Base-by-base conservation (phyloP, 208 protist genomes). In the Trypanosoma platydactyli region DNA sequence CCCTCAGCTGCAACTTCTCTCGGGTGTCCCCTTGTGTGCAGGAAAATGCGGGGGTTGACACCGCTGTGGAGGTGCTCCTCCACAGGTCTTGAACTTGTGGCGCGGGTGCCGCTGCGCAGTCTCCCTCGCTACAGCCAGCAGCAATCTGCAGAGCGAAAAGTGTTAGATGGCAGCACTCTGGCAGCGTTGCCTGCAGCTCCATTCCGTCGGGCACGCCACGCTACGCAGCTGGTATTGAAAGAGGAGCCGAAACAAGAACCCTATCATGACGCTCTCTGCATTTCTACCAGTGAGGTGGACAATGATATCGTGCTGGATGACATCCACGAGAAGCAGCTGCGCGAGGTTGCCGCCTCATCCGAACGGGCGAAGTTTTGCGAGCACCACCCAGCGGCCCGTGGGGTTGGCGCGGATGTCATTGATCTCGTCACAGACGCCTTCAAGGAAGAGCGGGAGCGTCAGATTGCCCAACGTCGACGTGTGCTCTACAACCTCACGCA, bases 401-500 rank as follows among this genome's bases (percentile, higher is more conserved):
- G 87, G 7, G 77, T 94, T 0, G 80, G 83, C 7, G 64, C 81
- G 46, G 88, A 96, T 55, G 84, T 94, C 24, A 84, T 95, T 60
- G 76, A 94, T 55, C 71, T 96, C 29, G 91, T 96, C 13, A 96
- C 91, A 29, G 91, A 96, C 59, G 87, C 71, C 20, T 94, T 93
- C 63, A 72, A 71, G 24, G 69, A 79, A 64, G 72, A 88, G 68
- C 83, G 91, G 5, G 81, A 96, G 52, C 58, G 57, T 16, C 73
- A 80, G 42, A 67, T 94, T 20, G 49, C 46, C 33, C 57, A 78
- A 61, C 87, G 91, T 0, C 87, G 88, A 15, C 71, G 79, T 56
- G 71, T 91, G 49, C 78, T 97, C 6, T 94, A 94, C 68, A 81
- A 91, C 13, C 63, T 97, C 16, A 93, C 88, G 0, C 88, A 97